These are phyloP conservation scores for Dichomitus squalens DNA, from an alignment of 1,284 basidiomycete species.

Conservation along the genomic window DNA sequence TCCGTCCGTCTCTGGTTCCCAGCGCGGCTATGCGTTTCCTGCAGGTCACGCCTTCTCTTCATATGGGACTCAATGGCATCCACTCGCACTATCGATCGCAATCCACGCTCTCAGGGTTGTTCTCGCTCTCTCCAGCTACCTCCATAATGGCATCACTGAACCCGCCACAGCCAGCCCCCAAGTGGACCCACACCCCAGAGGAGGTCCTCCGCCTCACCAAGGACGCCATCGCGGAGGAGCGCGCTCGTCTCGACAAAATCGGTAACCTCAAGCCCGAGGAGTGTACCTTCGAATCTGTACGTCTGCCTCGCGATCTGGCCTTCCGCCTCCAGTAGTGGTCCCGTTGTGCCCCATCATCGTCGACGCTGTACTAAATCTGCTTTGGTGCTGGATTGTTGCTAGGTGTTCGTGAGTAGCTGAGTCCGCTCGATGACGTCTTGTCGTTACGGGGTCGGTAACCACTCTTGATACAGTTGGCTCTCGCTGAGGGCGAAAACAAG, in stretches of 20 bases:
- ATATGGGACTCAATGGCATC: constrained; percentile 8
- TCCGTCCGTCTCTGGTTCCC: constrained; percentile 17
- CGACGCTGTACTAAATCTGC: constrained; percentile 1
- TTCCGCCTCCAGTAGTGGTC: not conserved
- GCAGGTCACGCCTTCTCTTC: constrained; percentile 27
- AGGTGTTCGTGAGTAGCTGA: constrained; percentile 66
- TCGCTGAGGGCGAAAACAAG: constrained; percentile 60
- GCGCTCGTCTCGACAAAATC: constrained; percentile 59
- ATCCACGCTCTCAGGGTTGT: constrained; percentile 26
- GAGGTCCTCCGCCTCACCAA: constrained; percentile 62
- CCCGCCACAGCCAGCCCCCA: constrained; percentile 68
- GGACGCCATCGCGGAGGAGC: constrained; percentile 59
- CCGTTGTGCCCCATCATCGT: not conserved
- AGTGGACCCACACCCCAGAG: constrained; percentile 70
- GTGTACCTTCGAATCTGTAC: constrained; percentile 30
- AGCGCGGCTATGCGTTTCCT: constrained; percentile 22
- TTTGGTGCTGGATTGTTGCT: constrained; percentile 1
- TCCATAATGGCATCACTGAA: constrained; percentile 48
- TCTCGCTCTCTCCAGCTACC: constrained; percentile 22
- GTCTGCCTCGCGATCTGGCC: constrained; percentile 1
- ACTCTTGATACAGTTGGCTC: constrained; percentile 42
- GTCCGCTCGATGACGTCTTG: not conserved
- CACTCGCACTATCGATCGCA: constrained; percentile 23
- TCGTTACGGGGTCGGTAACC: constrained; percentile 6
- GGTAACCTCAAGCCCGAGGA: constrained; percentile 53